Evolutionary conservation across 495 filamentous ascomycete species (phyloP).

Genomic region (Cercophora newfieldiana): DNA sequence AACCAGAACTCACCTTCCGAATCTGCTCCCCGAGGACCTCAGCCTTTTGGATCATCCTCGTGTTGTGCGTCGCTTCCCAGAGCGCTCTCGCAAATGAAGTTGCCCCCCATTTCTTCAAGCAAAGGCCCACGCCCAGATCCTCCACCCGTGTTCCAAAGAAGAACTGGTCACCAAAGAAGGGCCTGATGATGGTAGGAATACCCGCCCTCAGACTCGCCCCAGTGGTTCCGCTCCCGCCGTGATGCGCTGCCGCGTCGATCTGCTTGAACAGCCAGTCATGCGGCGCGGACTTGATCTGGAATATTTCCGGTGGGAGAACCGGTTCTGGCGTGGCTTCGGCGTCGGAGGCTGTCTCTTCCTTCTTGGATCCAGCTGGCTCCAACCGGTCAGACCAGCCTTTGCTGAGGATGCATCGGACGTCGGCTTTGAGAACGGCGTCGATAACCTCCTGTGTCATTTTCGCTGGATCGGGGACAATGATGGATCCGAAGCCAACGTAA

Average conservation of each 20-base stretch:
- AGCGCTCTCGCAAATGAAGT: slow-evolving; percentile 77
- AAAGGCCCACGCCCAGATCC: slow-evolving; percentile 89
- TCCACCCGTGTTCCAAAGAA: slow-evolving; percentile 91
- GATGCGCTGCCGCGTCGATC: slow-evolving; percentile 92
- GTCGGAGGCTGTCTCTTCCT: slow-evolving; percentile 52
- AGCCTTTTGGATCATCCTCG: slow-evolving; percentile 88
- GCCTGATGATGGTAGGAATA: slow-evolving; percentile 91
- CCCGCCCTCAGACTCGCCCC: slow-evolving; percentile 91
- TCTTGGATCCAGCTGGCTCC: slow-evolving; percentile 24
- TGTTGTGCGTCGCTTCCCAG: slow-evolving; percentile 87
- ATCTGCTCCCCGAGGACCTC: slow-evolving; percentile 80
- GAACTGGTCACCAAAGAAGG: slow-evolving; percentile 97
- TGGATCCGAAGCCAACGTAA: slow-evolving; percentile 95
- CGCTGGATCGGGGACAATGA: slow-evolving; percentile 87
- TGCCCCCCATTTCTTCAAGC: slow-evolving; percentile 83
- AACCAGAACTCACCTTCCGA: slow-evolving; percentile 60
- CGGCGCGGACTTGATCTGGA: slow-evolving; percentile 85
- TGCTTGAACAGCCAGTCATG: slow-evolving; percentile 97
- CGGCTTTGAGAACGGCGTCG: slow-evolving; percentile 85
- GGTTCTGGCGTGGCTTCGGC: slow-evolving; percentile 57
- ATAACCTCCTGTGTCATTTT: slow-evolving; percentile 88
- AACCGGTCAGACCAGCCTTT: slow-evolving; percentile 98
- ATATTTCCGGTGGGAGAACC: slow-evolving; percentile 74
- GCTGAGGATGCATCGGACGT: slow-evolving; percentile 91
- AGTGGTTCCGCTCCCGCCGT: slow-evolving; percentile 93